phyloP scores from a whole-genome alignment of 805 yeast genomes.

The Sugiyamaella marilandica region DNA sequence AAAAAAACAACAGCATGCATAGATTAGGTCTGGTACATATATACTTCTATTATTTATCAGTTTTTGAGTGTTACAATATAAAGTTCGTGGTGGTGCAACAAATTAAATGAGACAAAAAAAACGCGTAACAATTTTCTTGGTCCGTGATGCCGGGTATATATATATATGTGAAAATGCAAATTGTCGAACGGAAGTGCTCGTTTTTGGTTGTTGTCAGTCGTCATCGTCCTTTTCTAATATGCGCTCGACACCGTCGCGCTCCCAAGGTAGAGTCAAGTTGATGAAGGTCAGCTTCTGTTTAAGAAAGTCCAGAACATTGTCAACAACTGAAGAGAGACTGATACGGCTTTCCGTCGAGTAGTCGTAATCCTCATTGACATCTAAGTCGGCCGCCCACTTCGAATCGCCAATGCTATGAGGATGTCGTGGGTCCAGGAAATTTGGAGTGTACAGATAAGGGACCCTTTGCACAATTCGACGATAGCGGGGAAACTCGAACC shows the following conservation, averaged over 20 bases:
- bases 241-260: background rate
- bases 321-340: constrained; percentile 31
- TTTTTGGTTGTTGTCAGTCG: too few species aligned
- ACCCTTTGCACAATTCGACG: constrained; percentile 40
- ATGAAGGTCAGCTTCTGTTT: constrained; percentile 12
- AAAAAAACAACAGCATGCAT: background rate
- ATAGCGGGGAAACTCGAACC: constrained; percentile 33
- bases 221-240: background rate
- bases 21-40: background rate
- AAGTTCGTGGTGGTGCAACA: background rate
- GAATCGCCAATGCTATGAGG: constrained; percentile 10
- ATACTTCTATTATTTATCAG: background rate
- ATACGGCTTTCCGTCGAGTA: constrained; percentile 38
- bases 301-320: constrained; percentile 23
- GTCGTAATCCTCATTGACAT: constrained; percentile 47
- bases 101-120: too few species aligned
- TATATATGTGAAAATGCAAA: too few species aligned
- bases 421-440: constrained; percentile 27
- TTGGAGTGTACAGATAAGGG: constrained; percentile 56
- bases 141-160: too few species aligned
- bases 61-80: background rate
- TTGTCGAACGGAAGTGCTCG: too few species aligned
- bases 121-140: too few species aligned
- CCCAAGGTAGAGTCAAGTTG: background rate
- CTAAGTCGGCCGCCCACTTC: constrained; percentile 31